Percentiles rank a stretch among this genome's conserved stretches.
These are phyloP conservation scores for Vigna radiata DNA, from an alignment of 306 rosid genomes.

Conservation along the genomic window DNA sequence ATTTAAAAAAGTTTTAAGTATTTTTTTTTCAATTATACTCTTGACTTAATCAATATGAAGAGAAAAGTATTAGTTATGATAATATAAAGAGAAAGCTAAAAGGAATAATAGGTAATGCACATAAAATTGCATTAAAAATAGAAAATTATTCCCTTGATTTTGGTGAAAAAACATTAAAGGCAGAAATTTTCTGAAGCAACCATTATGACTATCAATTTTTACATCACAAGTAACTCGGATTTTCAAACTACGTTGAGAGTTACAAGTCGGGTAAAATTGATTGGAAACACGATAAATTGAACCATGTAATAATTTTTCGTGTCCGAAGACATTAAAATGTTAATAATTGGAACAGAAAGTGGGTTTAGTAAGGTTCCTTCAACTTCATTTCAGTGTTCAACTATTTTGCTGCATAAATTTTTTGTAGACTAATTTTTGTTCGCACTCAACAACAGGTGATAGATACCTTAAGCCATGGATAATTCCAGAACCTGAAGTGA, in stretches of 20 bases:
- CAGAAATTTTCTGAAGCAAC: neutral
- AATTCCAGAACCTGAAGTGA: constrained; percentile 80
- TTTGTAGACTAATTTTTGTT: constrained; percentile 23
- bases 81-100: too few relatives aligned
- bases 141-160: too few relatives aligned
- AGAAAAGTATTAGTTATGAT: too few relatives aligned
- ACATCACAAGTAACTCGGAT: neutral
- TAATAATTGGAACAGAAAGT: neutral
- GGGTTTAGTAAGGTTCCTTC: neutral
- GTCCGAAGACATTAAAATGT: neutral
- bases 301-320: neutral
- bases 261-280: neutral
- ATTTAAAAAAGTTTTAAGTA: too few relatives aligned
- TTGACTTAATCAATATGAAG: too few relatives aligned
- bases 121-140: too few relatives aligned
- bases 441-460: constrained; percentile 65
- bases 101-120: too few relatives aligned
- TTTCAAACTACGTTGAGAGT: neutral
- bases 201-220: neutral
- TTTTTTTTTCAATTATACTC: too few relatives aligned
- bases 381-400: neutral
- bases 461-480: constrained; percentile 81
- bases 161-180: too few relatives aligned
- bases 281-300: neutral
- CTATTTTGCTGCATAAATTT: neutral